phyloP scores from a whole-genome alignment of 2,329 filamentous ascomycete species.

The Beauveria sp. region DNA sequence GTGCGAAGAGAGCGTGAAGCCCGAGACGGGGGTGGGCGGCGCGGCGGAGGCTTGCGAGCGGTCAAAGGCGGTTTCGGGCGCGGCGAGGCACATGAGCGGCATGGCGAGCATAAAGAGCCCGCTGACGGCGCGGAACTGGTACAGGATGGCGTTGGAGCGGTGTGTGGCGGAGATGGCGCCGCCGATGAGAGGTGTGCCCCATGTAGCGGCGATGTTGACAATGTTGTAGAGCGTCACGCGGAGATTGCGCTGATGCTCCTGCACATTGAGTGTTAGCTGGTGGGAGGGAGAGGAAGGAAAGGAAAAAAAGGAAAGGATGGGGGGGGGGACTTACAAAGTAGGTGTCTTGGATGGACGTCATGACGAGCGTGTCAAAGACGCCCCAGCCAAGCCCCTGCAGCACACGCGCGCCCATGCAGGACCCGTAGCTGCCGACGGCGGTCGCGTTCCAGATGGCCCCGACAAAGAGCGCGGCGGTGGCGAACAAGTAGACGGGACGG shows the following conservation, averaged over 20 bases:
- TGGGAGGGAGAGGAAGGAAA: neutral
- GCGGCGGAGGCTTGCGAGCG: conserved; percentile 23
- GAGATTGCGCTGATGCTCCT: conserved; percentile 45
- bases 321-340: conserved; percentile 44
- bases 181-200: conserved; percentile 47
- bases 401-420: conserved; percentile 44
- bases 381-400: conserved; percentile 54
- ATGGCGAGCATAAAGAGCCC: conserved; percentile 39
- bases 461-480: conserved; percentile 37
- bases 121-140: conserved; percentile 45
- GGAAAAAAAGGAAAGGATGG: too few species aligned
- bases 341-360: conserved; percentile 46
- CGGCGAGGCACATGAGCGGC: conserved; percentile 38
- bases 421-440: conserved; percentile 30
- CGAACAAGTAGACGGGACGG: conserved; percentile 43
- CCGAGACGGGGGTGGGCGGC: conserved; percentile 14
- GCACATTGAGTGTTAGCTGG: too few species aligned
- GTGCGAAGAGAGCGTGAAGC: conserved; percentile 11
- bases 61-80: conserved; percentile 46
- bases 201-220: conserved; percentile 38
- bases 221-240: conserved; percentile 39
- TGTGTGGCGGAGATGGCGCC: conserved; percentile 35
- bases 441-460: conserved; percentile 44
- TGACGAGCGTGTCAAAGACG: conserved; percentile 46
- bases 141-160: conserved; percentile 29